phyloP scores from a whole-genome alignment of 192 early-diverging fungal species.

The Phlyctochytrium bullatum region DNA sequence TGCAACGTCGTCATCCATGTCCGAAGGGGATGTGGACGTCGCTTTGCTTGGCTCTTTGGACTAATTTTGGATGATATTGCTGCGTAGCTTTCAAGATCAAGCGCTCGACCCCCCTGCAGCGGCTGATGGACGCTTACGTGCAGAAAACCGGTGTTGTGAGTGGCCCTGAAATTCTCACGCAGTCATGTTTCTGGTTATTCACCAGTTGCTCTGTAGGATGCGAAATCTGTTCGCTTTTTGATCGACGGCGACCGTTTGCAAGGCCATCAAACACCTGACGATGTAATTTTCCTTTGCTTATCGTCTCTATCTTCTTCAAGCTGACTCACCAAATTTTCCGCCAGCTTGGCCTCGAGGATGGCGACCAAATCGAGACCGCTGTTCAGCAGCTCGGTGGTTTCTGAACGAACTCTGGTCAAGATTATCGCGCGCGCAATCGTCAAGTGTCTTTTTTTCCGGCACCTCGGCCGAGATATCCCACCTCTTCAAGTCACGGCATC shows the following conservation, averaged over 20 bases:
- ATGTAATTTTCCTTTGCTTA: constrained; percentile 47
- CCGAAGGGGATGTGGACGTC: not conserved
- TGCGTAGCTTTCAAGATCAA: constrained; percentile 95
- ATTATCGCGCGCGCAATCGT: too few relatives aligned
- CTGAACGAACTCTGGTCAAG: too few relatives aligned
- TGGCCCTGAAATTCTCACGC: not conserved
- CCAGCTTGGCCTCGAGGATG: constrained; percentile 95
- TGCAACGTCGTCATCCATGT: not conserved
- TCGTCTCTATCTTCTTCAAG: not conserved
- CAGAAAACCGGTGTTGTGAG: constrained; percentile 72
- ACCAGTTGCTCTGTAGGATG: constrained; percentile 47
- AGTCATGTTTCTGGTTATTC: not conserved
- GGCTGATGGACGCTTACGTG: constrained; percentile 94
- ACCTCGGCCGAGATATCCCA: constrained; percentile 3
- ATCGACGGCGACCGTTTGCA: constrained; percentile 87
- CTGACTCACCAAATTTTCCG: not conserved
- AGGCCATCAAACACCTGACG: constrained; percentile 76
- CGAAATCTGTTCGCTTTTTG: constrained; percentile 81
- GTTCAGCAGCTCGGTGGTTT: constrained; percentile 92
- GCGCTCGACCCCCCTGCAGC: constrained; percentile 81
- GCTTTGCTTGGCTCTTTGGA: not conserved
- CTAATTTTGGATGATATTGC: too few relatives aligned
- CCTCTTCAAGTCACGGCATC: too few relatives aligned
- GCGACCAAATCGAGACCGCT: constrained; percentile 92
- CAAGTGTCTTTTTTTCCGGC: too few relatives aligned